Conservation (phyloP, 805 yeast species). For the Ogataea allantospora region DNA sequence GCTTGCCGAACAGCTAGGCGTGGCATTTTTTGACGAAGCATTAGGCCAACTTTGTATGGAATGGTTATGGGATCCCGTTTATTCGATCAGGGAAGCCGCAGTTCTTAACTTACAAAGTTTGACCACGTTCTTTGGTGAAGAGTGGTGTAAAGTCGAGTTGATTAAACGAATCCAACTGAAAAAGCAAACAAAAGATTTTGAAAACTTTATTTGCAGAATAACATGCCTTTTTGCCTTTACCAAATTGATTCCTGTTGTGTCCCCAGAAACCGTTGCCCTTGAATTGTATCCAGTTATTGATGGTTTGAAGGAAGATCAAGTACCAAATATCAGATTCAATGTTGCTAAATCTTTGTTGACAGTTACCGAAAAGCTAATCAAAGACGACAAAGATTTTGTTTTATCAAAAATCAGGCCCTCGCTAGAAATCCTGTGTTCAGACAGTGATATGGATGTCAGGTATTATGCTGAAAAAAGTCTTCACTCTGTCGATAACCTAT, state of each 20-base stretch:
- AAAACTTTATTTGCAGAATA: conserved; percentile 85
- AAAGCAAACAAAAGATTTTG: conserved; percentile 36
- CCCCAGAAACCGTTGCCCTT: conserved; percentile 51
- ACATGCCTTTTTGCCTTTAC: conserved; percentile 88
- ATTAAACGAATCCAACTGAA: conserved; percentile 67
- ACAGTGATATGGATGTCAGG: conserved; percentile 85
- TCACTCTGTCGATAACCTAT: conserved; percentile 17
- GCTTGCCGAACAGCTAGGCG: conserved; percentile 91
- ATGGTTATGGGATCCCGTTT: conserved; percentile 99
- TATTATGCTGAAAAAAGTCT: conserved; percentile 68
- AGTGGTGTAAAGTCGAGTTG: conserved; percentile 88
- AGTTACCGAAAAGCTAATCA: conserved; percentile 51
- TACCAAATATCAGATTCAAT: conserved; percentile 94
- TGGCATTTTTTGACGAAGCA: conserved; percentile 88
- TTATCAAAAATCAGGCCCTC: conserved; percentile 57
- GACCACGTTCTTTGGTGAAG: conserved; percentile 84
- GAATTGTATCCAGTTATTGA: conserved; percentile 79
- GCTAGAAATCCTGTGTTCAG: conserved; percentile 62
- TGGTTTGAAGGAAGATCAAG: conserved; percentile 71
- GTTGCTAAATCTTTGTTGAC: conserved; percentile 80
- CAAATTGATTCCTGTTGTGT: conserved; percentile 72
- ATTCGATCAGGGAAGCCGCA: conserved; percentile 95
- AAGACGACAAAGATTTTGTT: conserved; percentile 39
- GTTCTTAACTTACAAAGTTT: conserved; percentile 77
- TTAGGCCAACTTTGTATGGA: conserved; percentile 86